Percentiles rank a stretch among this genome's conserved stretches.
Evolutionary conservation across 805 yeast species (phyloP).

Genomic region (Saccharomycopsis babjevae): DNA sequence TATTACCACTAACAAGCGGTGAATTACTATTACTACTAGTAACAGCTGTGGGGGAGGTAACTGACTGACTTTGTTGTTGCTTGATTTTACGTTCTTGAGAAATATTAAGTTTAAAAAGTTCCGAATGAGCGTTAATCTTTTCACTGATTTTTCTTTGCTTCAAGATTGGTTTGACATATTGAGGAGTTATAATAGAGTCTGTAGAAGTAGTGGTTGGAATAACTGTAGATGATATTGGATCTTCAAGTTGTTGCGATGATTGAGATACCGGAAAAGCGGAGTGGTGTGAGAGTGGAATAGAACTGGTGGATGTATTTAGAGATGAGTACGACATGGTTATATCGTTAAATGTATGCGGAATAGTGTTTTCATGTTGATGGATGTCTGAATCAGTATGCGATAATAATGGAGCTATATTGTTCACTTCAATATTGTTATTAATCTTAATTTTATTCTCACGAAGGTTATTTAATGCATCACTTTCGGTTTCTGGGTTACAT

Average conservation of each 20-base stretch:
- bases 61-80: not conserved
- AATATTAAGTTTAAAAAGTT: slow-evolving; percentile 19
- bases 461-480: slow-evolving; percentile 16
- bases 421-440: not conserved
- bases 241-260: not conserved
- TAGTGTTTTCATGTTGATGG: slow-evolving; percentile 15
- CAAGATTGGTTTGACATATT: slow-evolving; percentile 32
- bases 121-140: slow-evolving; percentile 36
- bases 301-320: not conserved
- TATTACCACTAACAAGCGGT: not conserved
- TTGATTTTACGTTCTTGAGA: slow-evolving; percentile 1
- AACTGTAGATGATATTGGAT: not conserved
- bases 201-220: not conserved
- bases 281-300: not conserved
- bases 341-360: not conserved
- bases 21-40: not conserved
- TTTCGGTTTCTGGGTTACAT: slow-evolving; percentile 18
- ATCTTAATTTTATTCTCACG: slow-evolving; percentile 9
- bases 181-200: not conserved
- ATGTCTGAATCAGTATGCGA: slow-evolving; percentile 24
- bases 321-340: not conserved
- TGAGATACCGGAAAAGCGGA: not conserved
- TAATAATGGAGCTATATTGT: not conserved
- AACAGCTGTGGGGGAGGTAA: not conserved
- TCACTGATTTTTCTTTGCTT: slow-evolving; percentile 37